Percentiles rank a stretch among this genome's conserved stretches.
Conservation (phyloP, 495 filamentous ascomycete genomes). For the Cercophora scortea region DNA sequence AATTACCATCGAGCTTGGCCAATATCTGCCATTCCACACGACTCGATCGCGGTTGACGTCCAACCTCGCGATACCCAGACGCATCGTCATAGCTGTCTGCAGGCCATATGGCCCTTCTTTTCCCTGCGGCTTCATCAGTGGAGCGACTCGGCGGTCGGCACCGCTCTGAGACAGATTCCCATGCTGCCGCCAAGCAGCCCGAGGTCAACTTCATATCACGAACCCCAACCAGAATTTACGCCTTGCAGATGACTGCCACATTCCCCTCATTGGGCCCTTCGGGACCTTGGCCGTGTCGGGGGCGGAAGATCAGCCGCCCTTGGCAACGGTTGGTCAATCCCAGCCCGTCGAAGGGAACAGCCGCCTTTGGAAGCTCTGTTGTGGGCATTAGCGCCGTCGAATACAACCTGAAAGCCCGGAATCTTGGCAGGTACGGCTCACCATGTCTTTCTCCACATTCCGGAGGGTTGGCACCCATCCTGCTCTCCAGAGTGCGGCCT, state of each 20-base stretch:
- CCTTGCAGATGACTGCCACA: too few species aligned
- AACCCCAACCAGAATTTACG: too few species aligned
- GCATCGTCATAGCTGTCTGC: background rate
- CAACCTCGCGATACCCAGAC: background rate
- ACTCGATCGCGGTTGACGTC: background rate
- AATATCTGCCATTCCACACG: too few species aligned
- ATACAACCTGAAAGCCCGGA: background rate
- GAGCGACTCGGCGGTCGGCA: background rate
- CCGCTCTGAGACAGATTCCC: background rate
- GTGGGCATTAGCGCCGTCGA: background rate
- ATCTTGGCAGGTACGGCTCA: background rate
- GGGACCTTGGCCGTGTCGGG: background rate
- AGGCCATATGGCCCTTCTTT: background rate
- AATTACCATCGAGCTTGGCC: background rate
- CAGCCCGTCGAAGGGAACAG: background rate
- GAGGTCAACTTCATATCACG: too few species aligned
- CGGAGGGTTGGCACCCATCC: constrained; percentile 9
- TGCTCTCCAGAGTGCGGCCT: constrained; percentile 9
- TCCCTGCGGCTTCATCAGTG: background rate
- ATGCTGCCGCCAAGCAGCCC: background rate
- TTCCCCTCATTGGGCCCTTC: too few species aligned
- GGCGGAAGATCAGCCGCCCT: background rate
- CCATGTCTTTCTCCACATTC: constrained; percentile 5
- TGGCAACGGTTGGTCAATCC: too few species aligned
- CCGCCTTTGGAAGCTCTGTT: background rate